Conservation (phyloP, 805 yeast genomes). For the Zygoascus ofunaensis region DNA sequence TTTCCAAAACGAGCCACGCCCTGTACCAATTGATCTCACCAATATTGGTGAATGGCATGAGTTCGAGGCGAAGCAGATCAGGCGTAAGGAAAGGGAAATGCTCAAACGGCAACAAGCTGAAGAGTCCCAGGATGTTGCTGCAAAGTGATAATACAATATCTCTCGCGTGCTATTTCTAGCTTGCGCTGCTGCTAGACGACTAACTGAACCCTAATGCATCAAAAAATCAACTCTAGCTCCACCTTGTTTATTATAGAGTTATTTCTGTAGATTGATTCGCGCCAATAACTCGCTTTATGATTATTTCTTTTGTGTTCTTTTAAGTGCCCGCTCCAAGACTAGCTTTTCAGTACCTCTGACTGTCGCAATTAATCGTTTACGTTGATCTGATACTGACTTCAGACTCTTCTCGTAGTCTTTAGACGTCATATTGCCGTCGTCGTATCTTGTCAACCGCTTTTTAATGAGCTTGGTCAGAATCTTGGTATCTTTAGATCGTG, state of each 20-base stretch:
- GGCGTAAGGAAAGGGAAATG: conserved; percentile 37
- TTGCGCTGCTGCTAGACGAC: no score
- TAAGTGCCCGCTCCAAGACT: conserved; percentile 17
- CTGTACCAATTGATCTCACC: conserved; percentile 47
- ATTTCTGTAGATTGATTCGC: no score
- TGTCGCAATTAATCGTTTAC: conserved; percentile 14
- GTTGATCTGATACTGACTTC: conserved; percentile 6
- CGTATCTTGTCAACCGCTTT: conserved; percentile 13
- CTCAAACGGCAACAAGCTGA: conserved; percentile 5
- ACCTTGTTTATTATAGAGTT: no score
- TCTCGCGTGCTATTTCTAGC: no score
- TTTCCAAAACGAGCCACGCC: conserved; percentile 59
- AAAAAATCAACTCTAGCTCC: no score
- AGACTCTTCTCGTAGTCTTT: conserved; percentile 16
- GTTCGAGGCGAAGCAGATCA: conserved; percentile 79
- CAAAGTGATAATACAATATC: not conserved
- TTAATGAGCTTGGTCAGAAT: conserved; percentile 10
- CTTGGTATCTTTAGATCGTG: not conserved
- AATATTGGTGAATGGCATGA: conserved; percentile 94
- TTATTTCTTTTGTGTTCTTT: not conserved
- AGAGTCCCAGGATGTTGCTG: not conserved
- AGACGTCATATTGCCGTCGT: conserved; percentile 18
- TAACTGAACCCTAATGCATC: no score
- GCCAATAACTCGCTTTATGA: no score
- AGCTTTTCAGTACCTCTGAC: conserved; percentile 27